These are phyloP conservation scores for Cytospora leucostoma DNA, from an alignment of 2,329 filamentous ascomycete species.

Conservation along the genomic window DNA sequence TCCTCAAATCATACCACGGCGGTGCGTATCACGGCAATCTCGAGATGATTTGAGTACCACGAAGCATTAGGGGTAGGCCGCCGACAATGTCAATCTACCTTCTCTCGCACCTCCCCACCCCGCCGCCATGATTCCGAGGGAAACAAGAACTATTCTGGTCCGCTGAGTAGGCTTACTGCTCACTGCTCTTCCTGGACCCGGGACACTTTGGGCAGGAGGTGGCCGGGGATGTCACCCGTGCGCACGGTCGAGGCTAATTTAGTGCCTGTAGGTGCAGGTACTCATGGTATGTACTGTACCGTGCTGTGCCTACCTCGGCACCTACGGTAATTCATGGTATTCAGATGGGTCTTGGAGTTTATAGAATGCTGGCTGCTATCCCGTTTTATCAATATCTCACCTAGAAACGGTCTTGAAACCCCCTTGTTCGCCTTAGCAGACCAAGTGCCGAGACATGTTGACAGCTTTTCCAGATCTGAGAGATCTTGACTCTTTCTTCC, in stretches of 20 bases:
- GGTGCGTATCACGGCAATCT: too few species aligned
- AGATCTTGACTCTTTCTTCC: background rate
- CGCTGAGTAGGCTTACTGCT: background rate
- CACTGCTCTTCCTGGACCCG: background rate
- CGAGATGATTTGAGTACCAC: background rate
- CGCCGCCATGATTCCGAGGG: slow-evolving; percentile 13
- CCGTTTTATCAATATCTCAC: too few species aligned
- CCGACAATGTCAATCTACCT: background rate
- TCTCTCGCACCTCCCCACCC: background rate
- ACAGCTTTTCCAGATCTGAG: background rate
- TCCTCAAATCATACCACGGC: too few species aligned
- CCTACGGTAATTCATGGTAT: too few species aligned
- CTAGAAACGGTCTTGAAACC: too few species aligned
- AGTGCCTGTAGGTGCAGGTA: background rate
- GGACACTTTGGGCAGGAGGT: background rate
- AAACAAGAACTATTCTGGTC: background rate
- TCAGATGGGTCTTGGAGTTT: too few species aligned
- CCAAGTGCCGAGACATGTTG: background rate
- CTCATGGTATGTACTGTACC: too few species aligned
- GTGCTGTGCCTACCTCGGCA: too few species aligned
- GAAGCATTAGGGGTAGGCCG: background rate
- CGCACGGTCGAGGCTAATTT: background rate
- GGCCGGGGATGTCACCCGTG: background rate
- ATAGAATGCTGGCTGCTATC: too few species aligned
- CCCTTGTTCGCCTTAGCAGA: too few species aligned